phyloP scores from a whole-genome alignment of 345 rosid species.

The Salix caprea region DNA sequence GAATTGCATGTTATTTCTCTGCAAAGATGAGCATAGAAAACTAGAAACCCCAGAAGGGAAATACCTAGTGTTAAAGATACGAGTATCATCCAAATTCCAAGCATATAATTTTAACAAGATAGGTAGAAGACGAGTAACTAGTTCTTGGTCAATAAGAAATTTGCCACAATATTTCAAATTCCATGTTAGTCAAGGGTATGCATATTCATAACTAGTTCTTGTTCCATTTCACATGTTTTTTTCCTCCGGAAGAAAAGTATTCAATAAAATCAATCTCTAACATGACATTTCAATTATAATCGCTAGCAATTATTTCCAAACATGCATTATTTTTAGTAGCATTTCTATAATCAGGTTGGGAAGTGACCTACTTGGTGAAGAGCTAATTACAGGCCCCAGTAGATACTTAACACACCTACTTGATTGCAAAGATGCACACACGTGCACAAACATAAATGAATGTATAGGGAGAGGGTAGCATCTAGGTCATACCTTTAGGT shows the following conservation, averaged over 20 bases:
- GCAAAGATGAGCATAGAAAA: too few species aligned
- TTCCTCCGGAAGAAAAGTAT: background rate
- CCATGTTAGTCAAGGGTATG: background rate
- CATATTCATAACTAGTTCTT: too few species aligned
- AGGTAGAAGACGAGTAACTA: background rate
- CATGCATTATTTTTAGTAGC: background rate
- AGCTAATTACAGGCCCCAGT: background rate
- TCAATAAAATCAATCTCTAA: background rate
- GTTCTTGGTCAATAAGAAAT: background rate
- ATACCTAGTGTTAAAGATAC: background rate
- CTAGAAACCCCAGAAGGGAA: too few species aligned
- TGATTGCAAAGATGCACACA: background rate
- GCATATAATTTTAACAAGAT: background rate
- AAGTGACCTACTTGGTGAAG: too few species aligned
- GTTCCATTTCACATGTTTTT: background rate
- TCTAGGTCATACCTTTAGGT: conserved; percentile 18
- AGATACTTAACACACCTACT: background rate
- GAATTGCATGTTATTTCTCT: too few species aligned
- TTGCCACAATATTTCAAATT: background rate
- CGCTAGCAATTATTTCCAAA: background rate
- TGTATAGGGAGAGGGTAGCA: too few species aligned
- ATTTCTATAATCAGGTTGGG: background rate
- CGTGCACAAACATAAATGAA: background rate
- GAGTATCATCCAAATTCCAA: background rate
- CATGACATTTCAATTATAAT: background rate